Evolutionary conservation across 1,284 basidiomycete genomes (phyloP).

Genomic region (Trichosporon sp.): DNA sequence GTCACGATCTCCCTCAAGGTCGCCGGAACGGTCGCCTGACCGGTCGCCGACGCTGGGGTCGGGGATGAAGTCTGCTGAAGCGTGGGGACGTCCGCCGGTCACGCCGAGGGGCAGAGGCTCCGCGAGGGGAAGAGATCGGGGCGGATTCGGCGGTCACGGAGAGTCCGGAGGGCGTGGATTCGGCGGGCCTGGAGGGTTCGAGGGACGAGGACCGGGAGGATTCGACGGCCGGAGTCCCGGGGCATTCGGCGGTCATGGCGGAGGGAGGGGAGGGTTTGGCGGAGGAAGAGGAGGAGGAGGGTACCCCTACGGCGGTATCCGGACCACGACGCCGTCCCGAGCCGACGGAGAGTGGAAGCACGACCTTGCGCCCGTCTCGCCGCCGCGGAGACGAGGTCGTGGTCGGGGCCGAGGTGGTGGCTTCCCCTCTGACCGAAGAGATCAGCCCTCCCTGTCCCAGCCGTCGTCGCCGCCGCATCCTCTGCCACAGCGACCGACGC

Average conservation of each 20-base stretch:
- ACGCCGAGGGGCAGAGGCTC: neutral
- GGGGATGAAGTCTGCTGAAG: no score
- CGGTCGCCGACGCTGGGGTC: neutral
- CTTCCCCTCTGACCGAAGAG: neutral
- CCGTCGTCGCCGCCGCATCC: conserved; percentile 6
- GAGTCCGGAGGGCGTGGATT: neutral
- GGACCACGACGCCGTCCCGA: neutral
- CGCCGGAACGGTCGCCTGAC: neutral
- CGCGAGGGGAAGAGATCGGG: neutral
- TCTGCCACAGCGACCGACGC: no score
- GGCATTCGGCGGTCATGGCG: no score
- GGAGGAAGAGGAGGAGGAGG: neutral
- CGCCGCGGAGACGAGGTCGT: neutral
- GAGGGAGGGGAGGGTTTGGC: neutral
- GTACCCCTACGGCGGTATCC: neutral
- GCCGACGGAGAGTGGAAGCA: neutral
- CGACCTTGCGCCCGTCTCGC: neutral
- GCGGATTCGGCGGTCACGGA: neutral
- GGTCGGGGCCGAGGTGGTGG: neutral
- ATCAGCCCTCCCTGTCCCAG: no score
- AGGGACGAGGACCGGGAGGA: neutral
- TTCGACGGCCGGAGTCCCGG: neutral
- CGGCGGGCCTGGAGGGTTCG: neutral
- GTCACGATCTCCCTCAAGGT: neutral
- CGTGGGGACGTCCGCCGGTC: neutral